Percentiles rank a stretch among this genome's conserved stretches.
These are phyloP conservation scores for Colletotrichum sp. DNA, from an alignment of 2,329 filamentous ascomycete species.

Conservation along the genomic window DNA sequence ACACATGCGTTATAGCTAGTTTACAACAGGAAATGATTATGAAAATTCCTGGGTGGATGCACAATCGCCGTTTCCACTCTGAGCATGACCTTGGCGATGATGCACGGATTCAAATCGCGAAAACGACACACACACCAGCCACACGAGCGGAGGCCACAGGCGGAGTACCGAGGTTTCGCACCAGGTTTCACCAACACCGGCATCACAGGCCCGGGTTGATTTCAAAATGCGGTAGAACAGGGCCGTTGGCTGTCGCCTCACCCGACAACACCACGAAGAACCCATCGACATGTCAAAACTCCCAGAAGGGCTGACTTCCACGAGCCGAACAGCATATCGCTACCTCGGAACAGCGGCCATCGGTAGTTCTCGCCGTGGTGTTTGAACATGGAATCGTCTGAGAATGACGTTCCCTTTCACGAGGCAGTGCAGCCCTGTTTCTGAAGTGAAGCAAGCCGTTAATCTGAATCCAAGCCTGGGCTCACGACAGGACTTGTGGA, in stretches of 20 bases:
- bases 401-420: neutral
- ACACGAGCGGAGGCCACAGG: neutral
- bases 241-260: neutral
- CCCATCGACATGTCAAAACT: neutral
- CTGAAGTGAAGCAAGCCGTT: neutral
- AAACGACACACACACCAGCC: neutral
- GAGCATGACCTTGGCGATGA: neutral
- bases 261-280: neutral
- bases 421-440: neutral
- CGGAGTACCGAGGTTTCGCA: constrained; percentile 9
- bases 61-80: neutral
- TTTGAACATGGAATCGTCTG: neutral
- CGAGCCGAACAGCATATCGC: neutral
- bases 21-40: no score
- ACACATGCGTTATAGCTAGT: no score
- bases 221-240: neutral
- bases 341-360: neutral
- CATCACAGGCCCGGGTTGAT: neutral
- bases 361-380: neutral
- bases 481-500: neutral
- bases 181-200: constrained; percentile 2
- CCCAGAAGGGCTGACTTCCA: neutral
- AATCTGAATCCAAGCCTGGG: neutral
- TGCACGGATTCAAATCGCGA: neutral
- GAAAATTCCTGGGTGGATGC: neutral